Evolutionary conservation across 257 asterid genomes (phyloP).

Genomic region (Nicotiana knightiana): DNA sequence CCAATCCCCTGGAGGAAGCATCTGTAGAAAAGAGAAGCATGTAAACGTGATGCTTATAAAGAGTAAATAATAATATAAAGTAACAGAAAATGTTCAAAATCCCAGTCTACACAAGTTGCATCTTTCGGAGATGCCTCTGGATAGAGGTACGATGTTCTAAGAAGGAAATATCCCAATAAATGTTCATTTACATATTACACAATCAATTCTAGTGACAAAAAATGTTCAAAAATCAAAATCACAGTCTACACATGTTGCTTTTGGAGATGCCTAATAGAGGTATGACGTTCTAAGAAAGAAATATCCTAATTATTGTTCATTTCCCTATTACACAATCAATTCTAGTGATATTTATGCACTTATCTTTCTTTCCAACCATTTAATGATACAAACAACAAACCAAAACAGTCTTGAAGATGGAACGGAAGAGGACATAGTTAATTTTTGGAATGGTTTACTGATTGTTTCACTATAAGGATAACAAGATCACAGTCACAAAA

Average conservation of each 20-base stretch:
- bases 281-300: background rate
- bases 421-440: background rate
- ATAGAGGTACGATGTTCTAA: background rate
- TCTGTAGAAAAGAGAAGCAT: constrained; percentile 38
- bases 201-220: background rate
- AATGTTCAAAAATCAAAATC: no score
- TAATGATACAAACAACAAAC: background rate
- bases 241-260: no score
- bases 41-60: background rate
- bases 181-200: background rate
- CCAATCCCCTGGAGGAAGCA: constrained; percentile 90
- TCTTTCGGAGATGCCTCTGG: background rate
- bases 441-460: background rate
- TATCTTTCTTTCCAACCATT: background rate
- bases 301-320: background rate
- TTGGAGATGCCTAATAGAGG: background rate
- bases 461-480: background rate
- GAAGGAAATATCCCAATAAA: background rate
- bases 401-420: background rate
- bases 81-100: background rate
- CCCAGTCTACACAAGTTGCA: background rate
- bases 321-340: background rate
- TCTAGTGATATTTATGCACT: background rate
- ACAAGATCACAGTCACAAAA: background rate
- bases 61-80: background rate